phyloP scores from a whole-genome alignment of 148 eudicot species.

The Rhododendron williamsianum region DNA sequence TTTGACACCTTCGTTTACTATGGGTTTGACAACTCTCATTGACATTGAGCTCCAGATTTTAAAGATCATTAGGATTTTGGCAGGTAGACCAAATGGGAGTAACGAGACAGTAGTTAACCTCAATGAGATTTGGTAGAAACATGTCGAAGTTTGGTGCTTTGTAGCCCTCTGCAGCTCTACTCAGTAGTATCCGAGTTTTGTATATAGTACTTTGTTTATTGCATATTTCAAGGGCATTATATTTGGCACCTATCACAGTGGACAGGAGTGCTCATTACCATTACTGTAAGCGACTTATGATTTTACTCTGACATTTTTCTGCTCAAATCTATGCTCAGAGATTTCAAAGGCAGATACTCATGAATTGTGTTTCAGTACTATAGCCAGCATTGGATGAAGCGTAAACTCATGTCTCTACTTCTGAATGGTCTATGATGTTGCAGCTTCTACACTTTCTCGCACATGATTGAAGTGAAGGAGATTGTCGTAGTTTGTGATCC shows the following conservation, averaged over 20 bases:
- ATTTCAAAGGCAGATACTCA: not conserved
- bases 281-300: not conserved
- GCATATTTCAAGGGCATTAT: not conserved
- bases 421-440: slow-evolving; percentile 10
- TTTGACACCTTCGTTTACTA: not conserved
- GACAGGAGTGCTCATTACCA: not conserved
- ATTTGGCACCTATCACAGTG: not conserved
- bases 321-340: not conserved
- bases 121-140: not conserved
- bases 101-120: not conserved
- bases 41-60: not conserved
- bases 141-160: not conserved
- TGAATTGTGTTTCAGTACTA: not conserved
- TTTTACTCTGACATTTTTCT: not conserved
- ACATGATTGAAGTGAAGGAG: slow-evolving; percentile 76
- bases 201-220: not conserved
- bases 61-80: not conserved
- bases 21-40: not conserved
- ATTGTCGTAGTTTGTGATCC: slow-evolving; percentile 98
- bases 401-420: not conserved
- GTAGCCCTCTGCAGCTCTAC: not conserved
- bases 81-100: not conserved
- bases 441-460: slow-evolving; percentile 74
- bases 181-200: not conserved
- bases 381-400: not conserved